These are phyloP conservation scores for Phaeosphaeriaceae sp. DNA, from an alignment of 2,329 filamentous ascomycete genomes.

Conservation along the genomic window DNA sequence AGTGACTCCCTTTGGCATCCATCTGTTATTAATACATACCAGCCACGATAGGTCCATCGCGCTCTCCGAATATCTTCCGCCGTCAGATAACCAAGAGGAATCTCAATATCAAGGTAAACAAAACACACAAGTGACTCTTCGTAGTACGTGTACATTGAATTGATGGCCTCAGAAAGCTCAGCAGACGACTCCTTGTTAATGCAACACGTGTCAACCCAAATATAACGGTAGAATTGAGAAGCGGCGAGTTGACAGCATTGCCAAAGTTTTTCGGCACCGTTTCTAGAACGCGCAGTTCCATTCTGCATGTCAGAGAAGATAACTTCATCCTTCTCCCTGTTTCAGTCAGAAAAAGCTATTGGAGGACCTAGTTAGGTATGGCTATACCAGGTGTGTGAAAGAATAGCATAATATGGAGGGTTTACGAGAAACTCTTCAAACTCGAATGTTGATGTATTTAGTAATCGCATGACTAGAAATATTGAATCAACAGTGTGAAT, in stretches of 20 bases:
- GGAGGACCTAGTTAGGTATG: no score
- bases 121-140: slow-evolving; percentile 16
- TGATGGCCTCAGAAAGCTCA: slow-evolving; percentile 21
- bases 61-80: no score
- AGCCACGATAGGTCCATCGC: no score
- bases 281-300: slow-evolving; percentile 9
- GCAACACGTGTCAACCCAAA: slow-evolving; percentile 28
- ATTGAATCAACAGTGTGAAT: no score
- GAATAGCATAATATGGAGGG: no score
- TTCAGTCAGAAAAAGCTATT: no score
- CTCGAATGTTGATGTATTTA: no score
- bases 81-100: neutral
- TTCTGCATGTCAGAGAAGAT: slow-evolving; percentile 16
- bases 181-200: slow-evolving; percentile 29
- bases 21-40: slow-evolving; percentile 6
- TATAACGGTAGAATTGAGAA: slow-evolving; percentile 8
- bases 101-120: slow-evolving; percentile 18
- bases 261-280: slow-evolving; percentile 24
- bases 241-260: slow-evolving; percentile 15
- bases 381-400: no score
- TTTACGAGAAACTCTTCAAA: no score
- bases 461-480: no score
- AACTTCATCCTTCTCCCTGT: slow-evolving; percentile 18
- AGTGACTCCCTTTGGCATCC: slow-evolving; percentile 13
- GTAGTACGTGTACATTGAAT: slow-evolving; percentile 29